A percentile compares a stretch with the other conserved stretches of the same genome.
Evolutionary conservation across 805 yeast species (phyloP).

Genomic region (Brettanomyces naardenensis): DNA sequence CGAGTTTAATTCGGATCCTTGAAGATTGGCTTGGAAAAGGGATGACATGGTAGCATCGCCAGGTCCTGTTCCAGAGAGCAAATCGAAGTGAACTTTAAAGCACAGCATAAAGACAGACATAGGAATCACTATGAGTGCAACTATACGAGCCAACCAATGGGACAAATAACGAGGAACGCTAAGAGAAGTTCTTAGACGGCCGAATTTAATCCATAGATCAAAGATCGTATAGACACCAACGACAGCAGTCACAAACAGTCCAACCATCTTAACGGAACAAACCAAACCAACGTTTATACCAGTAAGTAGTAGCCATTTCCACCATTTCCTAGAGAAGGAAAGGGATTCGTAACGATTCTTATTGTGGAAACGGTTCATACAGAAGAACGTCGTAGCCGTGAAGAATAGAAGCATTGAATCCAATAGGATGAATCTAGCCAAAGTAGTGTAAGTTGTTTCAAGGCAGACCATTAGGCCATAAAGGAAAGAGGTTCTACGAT

Average conservation of each 20-base stretch:
- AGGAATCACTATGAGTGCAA: conserved; percentile 66
- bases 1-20: conserved; percentile 51
- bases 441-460: conserved; percentile 76
- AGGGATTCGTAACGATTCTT: conserved; percentile 36
- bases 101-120: conserved; percentile 55
- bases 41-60: conserved; percentile 67
- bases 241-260: conserved; percentile 78
- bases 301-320: conserved; percentile 82
- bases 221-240: conserved; percentile 88
- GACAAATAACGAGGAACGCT: conserved; percentile 26
- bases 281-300: conserved; percentile 87
- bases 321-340: conserved; percentile 72
- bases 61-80: conserved; percentile 76
- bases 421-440: conserved; percentile 82
- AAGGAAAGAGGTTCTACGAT: conserved; percentile 66
- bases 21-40: conserved; percentile 70
- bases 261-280: conserved; percentile 94
- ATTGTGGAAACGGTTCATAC: conserved; percentile 66
- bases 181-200: conserved; percentile 37
- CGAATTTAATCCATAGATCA: conserved; percentile 87
- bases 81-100: conserved; percentile 74
- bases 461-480: conserved; percentile 72
- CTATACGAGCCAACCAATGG: conserved; percentile 71
- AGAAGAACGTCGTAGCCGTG: conserved; percentile 74
- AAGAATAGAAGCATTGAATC: conserved; percentile 89